Base-by-base conservation (phyloP, 345 rosid species). In the Eucalyptus lansdowneana region DNA sequence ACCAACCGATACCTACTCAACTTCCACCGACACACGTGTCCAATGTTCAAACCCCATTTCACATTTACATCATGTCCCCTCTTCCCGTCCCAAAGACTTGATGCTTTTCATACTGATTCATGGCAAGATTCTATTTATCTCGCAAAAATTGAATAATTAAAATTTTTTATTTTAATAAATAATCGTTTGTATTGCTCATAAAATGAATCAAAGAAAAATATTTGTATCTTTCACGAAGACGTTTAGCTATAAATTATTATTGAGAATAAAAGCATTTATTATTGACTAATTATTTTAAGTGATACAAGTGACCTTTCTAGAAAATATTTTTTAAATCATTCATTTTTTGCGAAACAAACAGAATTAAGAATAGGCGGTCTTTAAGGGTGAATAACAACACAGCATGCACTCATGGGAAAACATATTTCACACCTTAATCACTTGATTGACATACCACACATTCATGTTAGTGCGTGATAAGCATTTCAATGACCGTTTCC, bases 341-440 rank as follows among this genome's bases (percentile, higher is more conserved):
- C 2, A 9, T 69, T 34, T 34, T 69, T 2, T 0, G 0, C 4
- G 1, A 34, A 69, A 69, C 13, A 69, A 34, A 69, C 1, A 0
- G 0, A 69, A 11, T 7, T 19, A 16, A 16, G 3, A 34, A 69
- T 5, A 17, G 1, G 0, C 1, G 2, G 7, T 69, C 10, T 69
- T 34, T 69, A 17, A 16, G 14, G 12, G 44, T 16, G 14, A 34
- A 60, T 6, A 60, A 60, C 31, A 60, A 27, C 69, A 6, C 4
- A 27, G 1, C 14, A 3, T 27, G 69, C 2, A 0, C 16, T 14
- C 34, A 6, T 27, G 69, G 67, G 34, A 27, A 60, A 60, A 60
- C 16, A 13, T 60, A 27, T 60, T 3, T 27, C 9, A 6, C 4
- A 13, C 29, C 3, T 56, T 2, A 9, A 24, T 2, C 29, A 56